Evolutionary conservation across 1,284 basidiomycete species (phyloP).

Genomic region (Hemileia vastatrix): DNA sequence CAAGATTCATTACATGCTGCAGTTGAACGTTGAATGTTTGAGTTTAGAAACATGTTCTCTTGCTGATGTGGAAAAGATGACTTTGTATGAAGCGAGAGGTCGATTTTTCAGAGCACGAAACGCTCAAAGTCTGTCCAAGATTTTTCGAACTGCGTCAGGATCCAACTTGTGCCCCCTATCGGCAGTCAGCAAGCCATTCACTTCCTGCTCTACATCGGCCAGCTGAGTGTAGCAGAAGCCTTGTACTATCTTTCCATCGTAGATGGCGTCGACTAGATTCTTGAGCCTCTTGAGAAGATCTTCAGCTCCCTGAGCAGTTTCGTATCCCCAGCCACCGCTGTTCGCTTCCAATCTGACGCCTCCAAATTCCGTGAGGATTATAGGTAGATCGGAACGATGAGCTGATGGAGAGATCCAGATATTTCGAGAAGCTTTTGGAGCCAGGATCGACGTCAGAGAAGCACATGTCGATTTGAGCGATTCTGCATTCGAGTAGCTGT

Average conservation of each 20-base stretch:
- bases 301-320: slow-evolving; percentile 22
- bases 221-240: slow-evolving; percentile 34
- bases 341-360: slow-evolving; percentile 22
- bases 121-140: slow-evolving; percentile 7
- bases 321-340: slow-evolving; percentile 26
- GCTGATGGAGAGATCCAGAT: background rate
- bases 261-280: slow-evolving; percentile 14
- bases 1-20: too few species aligned
- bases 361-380: slow-evolving; percentile 32
- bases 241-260: slow-evolving; percentile 26
- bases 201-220: slow-evolving; percentile 29
- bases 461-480: slow-evolving; percentile 8
- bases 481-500: background rate
- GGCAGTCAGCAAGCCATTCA: slow-evolving; percentile 29
- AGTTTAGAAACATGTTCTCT: too few species aligned
- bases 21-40: too few species aligned
- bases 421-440: slow-evolving; percentile 15
- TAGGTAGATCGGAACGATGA: slow-evolving; percentile 21
- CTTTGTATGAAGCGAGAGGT: too few species aligned
- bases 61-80: too few species aligned
- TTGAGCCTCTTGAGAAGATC: slow-evolving; percentile 25
- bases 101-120: background rate
- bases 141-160: slow-evolving; percentile 26
- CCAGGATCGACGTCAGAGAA: slow-evolving; percentile 20
- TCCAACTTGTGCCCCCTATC: slow-evolving; percentile 26